Evolutionary conservation across 345 rosid species (phyloP).

Genomic region (Hypericum perforatum): DNA sequence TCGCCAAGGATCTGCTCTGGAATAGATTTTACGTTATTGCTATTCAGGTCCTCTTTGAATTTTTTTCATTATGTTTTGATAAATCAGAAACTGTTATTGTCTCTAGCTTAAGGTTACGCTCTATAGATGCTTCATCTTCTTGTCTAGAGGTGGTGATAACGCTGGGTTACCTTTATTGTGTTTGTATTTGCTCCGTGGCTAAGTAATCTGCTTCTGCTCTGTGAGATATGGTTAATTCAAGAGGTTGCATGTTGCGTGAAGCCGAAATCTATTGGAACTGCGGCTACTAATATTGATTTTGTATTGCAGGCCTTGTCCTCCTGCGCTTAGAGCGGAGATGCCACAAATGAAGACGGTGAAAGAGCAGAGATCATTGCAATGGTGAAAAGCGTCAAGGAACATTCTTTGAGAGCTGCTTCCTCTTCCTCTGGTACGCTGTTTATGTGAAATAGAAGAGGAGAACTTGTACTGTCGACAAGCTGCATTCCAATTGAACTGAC

Average conservation of each 20-base stretch:
- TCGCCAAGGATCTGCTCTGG: constrained; percentile 47
- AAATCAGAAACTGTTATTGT: too few relatives aligned
- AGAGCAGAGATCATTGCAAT: constrained; percentile 16
- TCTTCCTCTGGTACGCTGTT: constrained; percentile 48
- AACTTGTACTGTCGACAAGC: too few relatives aligned
- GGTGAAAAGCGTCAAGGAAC: constrained; percentile 32
- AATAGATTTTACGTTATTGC: constrained; percentile 49
- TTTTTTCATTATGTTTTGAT: not conserved
- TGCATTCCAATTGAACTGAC: too few relatives aligned
- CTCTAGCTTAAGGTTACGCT: too few relatives aligned
- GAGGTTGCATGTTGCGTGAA: not conserved
- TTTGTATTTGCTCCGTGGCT: too few relatives aligned
- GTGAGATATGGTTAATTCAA: not conserved
- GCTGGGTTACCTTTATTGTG: too few relatives aligned
- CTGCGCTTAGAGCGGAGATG: constrained; percentile 27
- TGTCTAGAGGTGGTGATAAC: too few relatives aligned
- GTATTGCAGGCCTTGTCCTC: constrained; percentile 35
- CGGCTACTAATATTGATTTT: constrained; percentile 3
- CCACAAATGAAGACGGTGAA: constrained; percentile 2
- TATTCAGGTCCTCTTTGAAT: constrained; percentile 31
- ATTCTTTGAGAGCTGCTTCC: constrained; percentile 32
- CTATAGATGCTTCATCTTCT: too few relatives aligned
- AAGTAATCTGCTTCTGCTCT: too few relatives aligned
- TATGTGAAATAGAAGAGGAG: too few relatives aligned
- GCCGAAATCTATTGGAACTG: not conserved